phyloP scores from a whole-genome alignment of 2,329 filamentous ascomycete genomes.

The Neobulgaria alba region DNA sequence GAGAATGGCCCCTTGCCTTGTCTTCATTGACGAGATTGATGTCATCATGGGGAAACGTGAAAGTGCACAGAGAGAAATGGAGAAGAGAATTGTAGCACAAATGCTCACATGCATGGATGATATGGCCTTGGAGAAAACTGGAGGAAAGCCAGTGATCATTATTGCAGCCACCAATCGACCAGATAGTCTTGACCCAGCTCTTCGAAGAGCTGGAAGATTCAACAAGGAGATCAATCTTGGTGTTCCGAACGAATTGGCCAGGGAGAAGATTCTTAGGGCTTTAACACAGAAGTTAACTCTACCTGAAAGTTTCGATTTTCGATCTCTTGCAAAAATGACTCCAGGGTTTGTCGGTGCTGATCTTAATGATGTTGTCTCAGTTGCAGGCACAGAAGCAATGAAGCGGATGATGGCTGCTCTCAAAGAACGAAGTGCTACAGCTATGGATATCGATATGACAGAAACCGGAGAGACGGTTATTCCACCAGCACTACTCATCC shows the following conservation, averaged over 20 bases:
- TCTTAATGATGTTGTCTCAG: conserved; percentile 53
- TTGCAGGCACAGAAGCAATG: conserved; percentile 31
- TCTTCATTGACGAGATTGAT: conserved; percentile 91
- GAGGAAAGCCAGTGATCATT: conserved; percentile 75
- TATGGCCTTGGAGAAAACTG: conserved; percentile 61
- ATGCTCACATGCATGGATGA: conserved; percentile 82
- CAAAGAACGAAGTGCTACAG: conserved; percentile 22
- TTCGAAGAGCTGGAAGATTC: conserved; percentile 68
- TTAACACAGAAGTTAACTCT: conserved; percentile 59
- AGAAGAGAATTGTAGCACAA: conserved; percentile 76
- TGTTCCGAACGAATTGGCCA: conserved; percentile 70
- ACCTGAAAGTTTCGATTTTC: conserved; percentile 63
- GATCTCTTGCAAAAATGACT: conserved; percentile 68
- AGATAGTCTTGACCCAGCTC: conserved; percentile 73
- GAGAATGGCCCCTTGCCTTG: conserved; percentile 73
- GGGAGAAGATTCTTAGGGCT: conserved; percentile 69
- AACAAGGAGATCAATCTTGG: conserved; percentile 80
- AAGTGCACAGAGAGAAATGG: conserved; percentile 77
- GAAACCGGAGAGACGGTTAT: conserved; percentile 1
- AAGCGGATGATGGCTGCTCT: conserved; percentile 29
- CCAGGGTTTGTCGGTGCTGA: conserved; percentile 93
- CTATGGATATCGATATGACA: conserved; percentile 28
- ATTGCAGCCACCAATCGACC: conserved; percentile 86
- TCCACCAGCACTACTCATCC: conserved; percentile 32
- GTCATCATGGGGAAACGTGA: conserved; percentile 82